Evolutionary conservation across 345 rosid species (phyloP).

Genomic region (Pistacia vera): DNA sequence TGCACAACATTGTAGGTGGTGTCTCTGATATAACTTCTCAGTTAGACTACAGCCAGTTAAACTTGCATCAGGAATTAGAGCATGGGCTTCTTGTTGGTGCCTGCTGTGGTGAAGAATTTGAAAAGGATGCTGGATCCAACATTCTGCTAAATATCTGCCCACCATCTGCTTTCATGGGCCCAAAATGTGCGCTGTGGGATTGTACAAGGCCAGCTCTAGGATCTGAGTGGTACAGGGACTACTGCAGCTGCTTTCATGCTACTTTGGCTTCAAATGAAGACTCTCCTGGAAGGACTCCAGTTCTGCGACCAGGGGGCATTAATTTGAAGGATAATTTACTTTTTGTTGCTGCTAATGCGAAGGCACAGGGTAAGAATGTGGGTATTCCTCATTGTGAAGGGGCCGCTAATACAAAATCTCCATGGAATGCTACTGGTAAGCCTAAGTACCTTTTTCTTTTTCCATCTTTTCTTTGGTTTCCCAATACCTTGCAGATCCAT

Average conservation of each 20-base stretch:
- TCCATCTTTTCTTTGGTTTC: background rate
- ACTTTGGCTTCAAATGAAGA: constrained; percentile 64
- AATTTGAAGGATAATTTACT: constrained; percentile 73
- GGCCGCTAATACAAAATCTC: constrained; percentile 76
- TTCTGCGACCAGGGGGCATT: constrained; percentile 76
- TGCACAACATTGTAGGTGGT: constrained; percentile 35
- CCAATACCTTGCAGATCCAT: background rate
- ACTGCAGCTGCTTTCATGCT: constrained; percentile 80
- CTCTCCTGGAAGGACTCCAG: constrained; percentile 62
- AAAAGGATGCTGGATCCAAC: constrained; percentile 30
- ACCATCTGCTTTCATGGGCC: constrained; percentile 84
- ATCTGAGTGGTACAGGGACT: constrained; percentile 53
- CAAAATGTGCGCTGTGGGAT: constrained; percentile 92
- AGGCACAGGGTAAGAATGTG: constrained; percentile 71
- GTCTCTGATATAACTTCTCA: constrained; percentile 46
- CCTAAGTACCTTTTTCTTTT: background rate
- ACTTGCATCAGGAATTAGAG: constrained; percentile 45
- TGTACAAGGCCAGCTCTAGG: constrained; percentile 87
- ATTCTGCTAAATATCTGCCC: constrained; percentile 48
- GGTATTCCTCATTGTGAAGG: constrained; percentile 93
- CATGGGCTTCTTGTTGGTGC: constrained; percentile 38
- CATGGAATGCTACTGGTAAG: constrained; percentile 87
- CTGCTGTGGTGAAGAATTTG: constrained; percentile 33
- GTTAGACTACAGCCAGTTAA: constrained; percentile 49
- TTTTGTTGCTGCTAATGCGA: constrained; percentile 60